Percentiles rank a stretch among this genome's conserved stretches.
These are phyloP conservation scores for Cyclotella choctawhatcheeana DNA, from an alignment of 108 stramenopile species.

Conservation along the genomic window DNA sequence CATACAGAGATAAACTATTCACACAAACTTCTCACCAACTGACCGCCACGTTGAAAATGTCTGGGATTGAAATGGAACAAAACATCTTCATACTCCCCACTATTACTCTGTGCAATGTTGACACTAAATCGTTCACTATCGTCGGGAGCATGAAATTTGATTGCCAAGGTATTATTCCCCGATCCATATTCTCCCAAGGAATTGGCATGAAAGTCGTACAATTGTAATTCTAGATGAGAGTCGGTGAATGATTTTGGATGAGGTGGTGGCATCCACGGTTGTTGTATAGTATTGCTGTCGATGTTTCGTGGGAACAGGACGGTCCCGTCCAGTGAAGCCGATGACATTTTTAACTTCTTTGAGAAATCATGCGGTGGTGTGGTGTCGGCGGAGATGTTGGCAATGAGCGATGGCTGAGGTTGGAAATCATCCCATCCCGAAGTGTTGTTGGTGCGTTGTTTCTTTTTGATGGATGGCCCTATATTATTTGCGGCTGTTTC, in stretches of 20 bases:
- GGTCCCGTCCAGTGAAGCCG: slow-evolving; percentile 38
- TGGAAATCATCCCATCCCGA: slow-evolving; percentile 16
- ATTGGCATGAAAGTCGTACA: slow-evolving; percentile 67
- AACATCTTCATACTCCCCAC: slow-evolving; percentile 46
- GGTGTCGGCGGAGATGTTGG: slow-evolving; percentile 54
- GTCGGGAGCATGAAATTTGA: slow-evolving; percentile 80
- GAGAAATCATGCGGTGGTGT: slow-evolving; percentile 90
- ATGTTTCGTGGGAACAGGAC: slow-evolving; percentile 62
- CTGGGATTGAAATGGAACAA: slow-evolving; percentile 90
- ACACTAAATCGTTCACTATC: slow-evolving; percentile 81
- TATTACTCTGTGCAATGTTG: slow-evolving; percentile 71
- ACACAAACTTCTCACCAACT: not conserved
- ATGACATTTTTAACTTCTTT: slow-evolving; percentile 57
- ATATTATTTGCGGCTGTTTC: slow-evolving; percentile 1
- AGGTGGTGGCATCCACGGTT: slow-evolving; percentile 70
- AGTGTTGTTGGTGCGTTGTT: slow-evolving; percentile 36
- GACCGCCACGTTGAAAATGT: not conserved
- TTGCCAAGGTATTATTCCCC: slow-evolving; percentile 84
- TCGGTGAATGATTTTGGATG: slow-evolving; percentile 56
- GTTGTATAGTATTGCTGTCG: not conserved
- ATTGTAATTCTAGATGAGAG: slow-evolving; percentile 64
- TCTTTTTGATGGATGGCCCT: slow-evolving; percentile 50
- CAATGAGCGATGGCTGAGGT: slow-evolving; percentile 57
- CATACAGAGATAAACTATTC: no score
- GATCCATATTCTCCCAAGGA: slow-evolving; percentile 27